Percentiles rank a stretch among this genome's conserved stretches.
These are phyloP conservation scores for Verticillium klebahnii DNA, from an alignment of 2,329 filamentous ascomycete species.

Conservation along the genomic window DNA sequence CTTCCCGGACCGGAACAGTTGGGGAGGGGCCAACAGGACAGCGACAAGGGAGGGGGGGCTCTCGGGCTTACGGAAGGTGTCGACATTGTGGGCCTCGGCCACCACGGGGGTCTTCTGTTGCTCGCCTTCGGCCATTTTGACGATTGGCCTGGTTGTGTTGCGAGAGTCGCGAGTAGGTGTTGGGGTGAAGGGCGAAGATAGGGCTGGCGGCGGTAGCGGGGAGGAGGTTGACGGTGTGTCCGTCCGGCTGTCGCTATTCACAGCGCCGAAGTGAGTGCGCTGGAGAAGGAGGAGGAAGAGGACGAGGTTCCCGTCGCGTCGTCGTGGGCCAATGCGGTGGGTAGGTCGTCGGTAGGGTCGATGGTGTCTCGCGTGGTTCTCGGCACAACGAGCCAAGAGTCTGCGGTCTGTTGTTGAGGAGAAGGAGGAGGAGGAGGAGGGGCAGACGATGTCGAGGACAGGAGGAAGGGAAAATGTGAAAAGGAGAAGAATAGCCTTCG, in stretches of 20 bases:
- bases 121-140: slow-evolving; percentile 40
- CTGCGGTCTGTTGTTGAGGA: background rate
- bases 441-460: background rate
- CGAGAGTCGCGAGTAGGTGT: background rate
- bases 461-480: background rate
- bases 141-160: background rate
- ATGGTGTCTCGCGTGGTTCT: background rate
- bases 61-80: slow-evolving; percentile 60
- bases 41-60: background rate
- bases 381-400: background rate
- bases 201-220: slow-evolving; percentile 4
- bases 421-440: background rate
- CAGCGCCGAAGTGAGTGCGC: background rate
- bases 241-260: slow-evolving; percentile 16
- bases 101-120: slow-evolving; percentile 54
- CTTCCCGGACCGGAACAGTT: background rate
- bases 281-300: background rate
- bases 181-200: slow-evolving; percentile 10
- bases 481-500: background rate
- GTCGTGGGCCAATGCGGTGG: background rate
- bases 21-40: background rate
- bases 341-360: background rate
- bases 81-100: slow-evolving; percentile 70
- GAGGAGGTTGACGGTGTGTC: slow-evolving; percentile 13
- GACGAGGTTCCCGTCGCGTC: background rate